Evolutionary conservation across 495 filamentous ascomycete species (phyloP), one percentile per base, ranked within the genome.

Genomic region (Margaritispora aquatica): DNA sequence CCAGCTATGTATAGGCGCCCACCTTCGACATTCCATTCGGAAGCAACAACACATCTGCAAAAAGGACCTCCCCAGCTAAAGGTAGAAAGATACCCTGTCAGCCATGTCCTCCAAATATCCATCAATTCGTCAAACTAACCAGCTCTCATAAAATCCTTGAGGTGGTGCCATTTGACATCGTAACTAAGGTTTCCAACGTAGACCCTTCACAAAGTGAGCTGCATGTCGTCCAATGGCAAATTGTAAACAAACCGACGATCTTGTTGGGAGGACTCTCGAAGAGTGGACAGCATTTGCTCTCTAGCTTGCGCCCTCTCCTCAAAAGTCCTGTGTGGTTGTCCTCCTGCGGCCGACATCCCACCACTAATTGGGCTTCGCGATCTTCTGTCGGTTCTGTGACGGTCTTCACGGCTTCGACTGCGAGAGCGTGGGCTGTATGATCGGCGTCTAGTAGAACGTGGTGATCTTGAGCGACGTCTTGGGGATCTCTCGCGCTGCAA

Each of bases 1-100:
- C 84, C 89, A 84, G 84, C 86, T 92, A 85, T 83, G 75, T 77
- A 84, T 90, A 89, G 86, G 84, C 85, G 89, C 91, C 90, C 91
- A 97, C 94, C 95, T 98, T 98, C 89, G 93, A 97, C 94, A 98
- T 98, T 91, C 94, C 94, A 85, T 98, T 98, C 72, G 95, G 95
- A 91, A 98, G 92, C 75, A 96, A 83, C 75, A 98, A 88, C 70
- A 98, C 93, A 84, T 98, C 94, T 84, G 94, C 94, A 78, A 95
- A 98, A 79, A 97, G 85, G 77, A 97, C 95, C 73, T 97, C 94
- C 83, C 94, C 94, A 80, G 94, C 94, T 98, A 74, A 69, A 68
- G 56, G 17, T 15, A 56, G 47, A 44, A 23, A 13, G n/a, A n/a
- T n/a, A 55, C 55, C 48, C 41, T 23, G 51, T 66, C 49, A 60